Base-by-base conservation (phyloP, 2,329 filamentous ascomycete species). In the Hymenoscyphus scutula region DNA sequence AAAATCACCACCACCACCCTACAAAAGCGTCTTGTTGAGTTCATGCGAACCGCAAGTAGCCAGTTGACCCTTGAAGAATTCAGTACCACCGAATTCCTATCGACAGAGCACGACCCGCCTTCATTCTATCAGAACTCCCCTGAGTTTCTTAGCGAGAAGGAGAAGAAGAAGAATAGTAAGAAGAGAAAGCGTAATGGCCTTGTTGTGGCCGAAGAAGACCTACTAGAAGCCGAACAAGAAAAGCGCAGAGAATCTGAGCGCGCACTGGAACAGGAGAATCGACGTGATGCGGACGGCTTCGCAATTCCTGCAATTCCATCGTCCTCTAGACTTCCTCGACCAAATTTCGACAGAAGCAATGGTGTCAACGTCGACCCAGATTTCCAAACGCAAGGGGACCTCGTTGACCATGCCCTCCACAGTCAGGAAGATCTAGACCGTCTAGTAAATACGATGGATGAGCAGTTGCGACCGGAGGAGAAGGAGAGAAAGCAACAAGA, bases 1-100 rank as follows among this genome's bases (percentile, higher is more conserved):
- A 98, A 97, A 74, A 93, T 98, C 58, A 96, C 93, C 51, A 96
- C 96, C 68, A 85, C 92, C 65, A 99, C 95, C 7, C 92, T 99
- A 64, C 90, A 92, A 72, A 91, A 94, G 74, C 92, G 95, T 65
- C 80, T 99, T 10, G 88, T 93, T 68, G 95, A 99, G 73, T 99
- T 98, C 77, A 92, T 91, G 67, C 84, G 88, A 34, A 97, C 94
- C 0, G 89, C 91, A 66, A 92, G 89, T 64, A 92, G 92, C 67
- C 85, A 86, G 58, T 83, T 98, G 76, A 95, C 92, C 0, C 90
- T 99, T 23, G 89, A 93, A 65, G 89, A 97, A 70, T 97, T 97
- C 71, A 81, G 90, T 56, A 84, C 86, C 65, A 81, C 85, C 58
- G 88, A 89, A 62, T 88, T 90, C 64, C 76, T 92, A 23, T 90